phyloP scores from a whole-genome alignment of 306 rosid genomes.

The Coriaria nepalensis region DNA sequence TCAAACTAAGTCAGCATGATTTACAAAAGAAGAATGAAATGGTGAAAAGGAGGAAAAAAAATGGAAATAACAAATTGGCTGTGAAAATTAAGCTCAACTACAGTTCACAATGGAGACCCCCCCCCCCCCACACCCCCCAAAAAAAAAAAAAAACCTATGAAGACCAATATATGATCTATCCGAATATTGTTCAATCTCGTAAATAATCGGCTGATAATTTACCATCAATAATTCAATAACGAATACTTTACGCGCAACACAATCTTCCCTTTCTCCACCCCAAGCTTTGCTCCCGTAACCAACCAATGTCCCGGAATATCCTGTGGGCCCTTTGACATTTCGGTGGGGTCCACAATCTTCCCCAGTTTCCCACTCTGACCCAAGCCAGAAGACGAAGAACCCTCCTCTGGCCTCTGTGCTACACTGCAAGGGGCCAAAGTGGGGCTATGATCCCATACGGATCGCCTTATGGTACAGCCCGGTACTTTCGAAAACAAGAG shows the following conservation, averaged over 20 bases:
- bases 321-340: constrained; percentile 93
- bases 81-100: constrained; percentile 86
- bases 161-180: too few relatives aligned
- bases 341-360: constrained; percentile 77
- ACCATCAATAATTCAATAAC: constrained; percentile 68
- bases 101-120: constrained; percentile 29
- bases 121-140: too few relatives aligned
- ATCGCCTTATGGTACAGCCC: constrained; percentile 85
- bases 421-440: constrained; percentile 17
- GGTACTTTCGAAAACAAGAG: constrained; percentile 92
- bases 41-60: constrained; percentile 25
- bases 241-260: constrained; percentile 76
- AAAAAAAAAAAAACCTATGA: constrained; percentile 1
- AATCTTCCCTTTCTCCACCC: constrained; percentile 90
- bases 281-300: constrained; percentile 98
- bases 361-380: constrained; percentile 57
- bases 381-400: constrained; percentile 64
- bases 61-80: constrained; percentile 39
- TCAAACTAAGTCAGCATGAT: constrained; percentile 5
- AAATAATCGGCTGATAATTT: constrained; percentile 1
- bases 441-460: constrained; percentile 97
- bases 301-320: constrained; percentile 98
- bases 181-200: constrained; percentile 14
- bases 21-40: constrained; percentile 13
- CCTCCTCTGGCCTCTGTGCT: constrained; percentile 40